Conservation (phyloP, 306 rosid species). For the Quercus suber region DNA sequence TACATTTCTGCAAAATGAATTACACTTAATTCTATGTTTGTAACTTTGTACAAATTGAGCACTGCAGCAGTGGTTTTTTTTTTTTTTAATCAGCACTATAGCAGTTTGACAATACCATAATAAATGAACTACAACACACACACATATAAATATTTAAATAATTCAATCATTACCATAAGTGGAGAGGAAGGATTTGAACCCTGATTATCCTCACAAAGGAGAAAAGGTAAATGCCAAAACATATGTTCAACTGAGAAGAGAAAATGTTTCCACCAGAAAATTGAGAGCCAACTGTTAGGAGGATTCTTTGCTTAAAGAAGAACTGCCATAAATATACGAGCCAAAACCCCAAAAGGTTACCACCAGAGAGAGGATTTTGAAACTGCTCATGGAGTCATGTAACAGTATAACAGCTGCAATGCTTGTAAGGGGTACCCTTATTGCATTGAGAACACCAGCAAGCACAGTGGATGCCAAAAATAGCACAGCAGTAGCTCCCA, state of each 20-base stretch:
- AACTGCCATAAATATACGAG: slow-evolving; percentile 66
- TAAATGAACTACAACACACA: background rate
- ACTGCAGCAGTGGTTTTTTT: background rate
- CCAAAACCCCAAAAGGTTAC: slow-evolving; percentile 64
- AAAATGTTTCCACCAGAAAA: background rate
- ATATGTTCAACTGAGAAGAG: background rate
- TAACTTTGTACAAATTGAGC: background rate
- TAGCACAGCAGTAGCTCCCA: slow-evolving; percentile 75
- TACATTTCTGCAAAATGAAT: background rate
- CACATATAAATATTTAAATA: no score
- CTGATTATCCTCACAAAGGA: no score
- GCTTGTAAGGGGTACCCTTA: slow-evolving; percentile 82
- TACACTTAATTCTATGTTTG: background rate
- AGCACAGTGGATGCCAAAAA: slow-evolving; percentile 87
- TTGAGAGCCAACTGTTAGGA: background rate
- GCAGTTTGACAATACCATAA: background rate
- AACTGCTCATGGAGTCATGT: slow-evolving; percentile 79
- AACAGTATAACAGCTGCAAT: slow-evolving; percentile 84
- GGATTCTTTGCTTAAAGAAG: slow-evolving; percentile 27
- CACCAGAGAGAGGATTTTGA: slow-evolving; percentile 60
- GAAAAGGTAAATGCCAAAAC: no score
- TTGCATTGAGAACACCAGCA: slow-evolving; percentile 90
- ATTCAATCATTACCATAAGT: no score
- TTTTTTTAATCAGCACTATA: background rate
- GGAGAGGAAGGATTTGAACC: no score